Evolutionary conservation across 1,284 basidiomycete genomes (phyloP), one percentile per base, ranked within the genome.

Genomic region (Austroboletus olivaceoglutinosus): DNA sequence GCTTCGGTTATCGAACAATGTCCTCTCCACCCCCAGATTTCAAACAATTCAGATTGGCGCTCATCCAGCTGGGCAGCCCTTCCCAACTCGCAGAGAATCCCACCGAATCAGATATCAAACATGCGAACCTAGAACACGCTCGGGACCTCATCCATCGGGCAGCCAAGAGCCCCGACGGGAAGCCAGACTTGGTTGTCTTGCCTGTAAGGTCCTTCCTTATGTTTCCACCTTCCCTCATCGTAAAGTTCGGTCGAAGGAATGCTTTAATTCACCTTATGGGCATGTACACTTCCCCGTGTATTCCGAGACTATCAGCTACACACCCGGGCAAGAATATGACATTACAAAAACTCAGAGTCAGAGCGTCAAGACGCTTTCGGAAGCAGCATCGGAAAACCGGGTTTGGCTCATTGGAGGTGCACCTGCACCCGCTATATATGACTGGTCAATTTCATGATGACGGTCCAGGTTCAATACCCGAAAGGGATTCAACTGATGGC

Each of bases 221-320:
- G 33, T 29, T n/a, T 21, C 30, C 18, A 18, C 6, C 33, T 31
- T 10, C 16, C 40, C 18, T 7, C 11, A 27, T 43, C 55, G 48
- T 36, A 18, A 40, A 41, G 27, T 22, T 21, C 15, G 36, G 40
- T 45, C 16, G 33, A 34, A 95, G 85, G 96, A 99, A 80, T 93
- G 93, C 74, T 99, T 99, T 78, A 99, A 99, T 71, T 95, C 92
- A 13, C 94, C 95, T 0, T 99, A 99, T 64, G 95, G 95, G 0
- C 86, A 91, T 55, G 76, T 79, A 5, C 82, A 89, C 64, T 96
- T 97, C 65, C 86, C 90, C 0, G 76, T 84, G 23, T 91, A 95
- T 61, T 89, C 91, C 1, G 94, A 98, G 71, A 77, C 73, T 2
- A 90, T 98, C 45, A 83, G 76, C 10, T 88, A 76, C 61, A 76